These are phyloP conservation scores for Wickerhamiella infanticola DNA, from an alignment of 1,139 yeast genomes.

Conservation along the genomic window DNA sequence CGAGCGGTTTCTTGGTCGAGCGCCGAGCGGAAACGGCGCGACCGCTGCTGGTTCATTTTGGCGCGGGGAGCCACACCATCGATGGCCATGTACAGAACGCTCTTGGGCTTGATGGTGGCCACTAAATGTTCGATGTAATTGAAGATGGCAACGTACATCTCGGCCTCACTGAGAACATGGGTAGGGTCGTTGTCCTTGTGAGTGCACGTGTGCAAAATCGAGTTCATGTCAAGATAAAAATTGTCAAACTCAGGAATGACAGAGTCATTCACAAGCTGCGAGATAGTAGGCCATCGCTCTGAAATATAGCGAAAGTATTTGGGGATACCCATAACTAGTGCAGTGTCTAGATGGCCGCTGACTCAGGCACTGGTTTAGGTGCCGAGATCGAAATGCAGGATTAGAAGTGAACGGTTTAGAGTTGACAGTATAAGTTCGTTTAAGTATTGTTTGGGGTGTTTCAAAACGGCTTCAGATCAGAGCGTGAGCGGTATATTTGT, in stretches of 20 bases:
- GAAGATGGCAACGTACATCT: conserved; percentile 85
- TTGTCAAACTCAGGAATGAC: conserved; percentile 93
- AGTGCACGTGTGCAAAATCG: conserved; percentile 87
- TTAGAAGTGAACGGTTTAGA: too few relatives aligned
- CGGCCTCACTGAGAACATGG: conserved; percentile 56
- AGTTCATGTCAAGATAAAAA: conserved; percentile 90
- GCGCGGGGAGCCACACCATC: conserved; percentile 99
- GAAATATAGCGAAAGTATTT: conserved; percentile 92
- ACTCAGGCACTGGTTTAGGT: not conserved
- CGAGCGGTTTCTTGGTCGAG: conserved; percentile 63
- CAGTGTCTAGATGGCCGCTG: not conserved
- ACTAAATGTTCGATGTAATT: conserved; percentile 90
- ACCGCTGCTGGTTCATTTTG: conserved; percentile 97
- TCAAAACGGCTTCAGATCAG: too few relatives aligned
- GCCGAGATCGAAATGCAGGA: not conserved
- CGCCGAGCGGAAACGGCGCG: conserved; percentile 92
- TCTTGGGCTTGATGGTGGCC: conserved; percentile 69
- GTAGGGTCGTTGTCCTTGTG: conserved; percentile 38
- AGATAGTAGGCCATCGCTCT: conserved; percentile 96
- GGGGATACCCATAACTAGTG: conserved; percentile 54
- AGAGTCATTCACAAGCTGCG: conserved; percentile 70
- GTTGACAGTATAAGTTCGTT: too few relatives aligned
- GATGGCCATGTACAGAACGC: conserved; percentile 89
- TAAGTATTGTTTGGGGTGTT: too few relatives aligned
- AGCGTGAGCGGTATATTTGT: too few relatives aligned